These are phyloP conservation scores for Pseudogymnoascus sp. DNA, from an alignment of 2,329 filamentous ascomycete species.

Conservation along the genomic window DNA sequence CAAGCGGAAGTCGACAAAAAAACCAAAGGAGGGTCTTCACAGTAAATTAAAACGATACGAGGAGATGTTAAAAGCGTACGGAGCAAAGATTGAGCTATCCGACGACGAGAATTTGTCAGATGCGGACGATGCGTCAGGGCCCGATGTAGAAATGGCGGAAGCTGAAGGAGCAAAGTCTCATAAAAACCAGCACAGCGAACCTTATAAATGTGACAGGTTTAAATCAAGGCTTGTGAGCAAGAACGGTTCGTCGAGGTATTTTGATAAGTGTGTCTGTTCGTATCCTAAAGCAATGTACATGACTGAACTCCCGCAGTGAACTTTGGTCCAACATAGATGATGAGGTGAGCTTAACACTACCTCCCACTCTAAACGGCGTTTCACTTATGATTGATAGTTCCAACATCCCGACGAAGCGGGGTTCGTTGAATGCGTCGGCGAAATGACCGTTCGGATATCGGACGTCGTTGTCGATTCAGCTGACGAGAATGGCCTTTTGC, in stretches of 20 bases:
- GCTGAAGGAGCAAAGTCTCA: conserved; percentile 9
- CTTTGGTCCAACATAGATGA: conserved; percentile 26
- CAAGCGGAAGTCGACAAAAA: conserved; percentile 21
- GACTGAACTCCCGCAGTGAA: conserved; percentile 15
- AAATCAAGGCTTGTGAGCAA: conserved; percentile 19
- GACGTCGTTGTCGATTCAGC: conserved; percentile 2
- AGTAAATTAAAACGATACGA: conserved; percentile 19
- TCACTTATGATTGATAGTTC: conserved; percentile 13
- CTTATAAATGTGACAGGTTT: conserved; percentile 11
- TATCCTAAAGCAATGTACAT: not conserved
- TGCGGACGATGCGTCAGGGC: conserved; percentile 17
- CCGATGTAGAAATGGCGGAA: conserved; percentile 15
- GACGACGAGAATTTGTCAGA: conserved; percentile 17
- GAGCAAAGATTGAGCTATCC: conserved; percentile 20
- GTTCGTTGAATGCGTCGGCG: conserved; percentile 12
- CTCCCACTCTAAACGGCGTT: not conserved
- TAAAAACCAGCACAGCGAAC: conserved; percentile 3
- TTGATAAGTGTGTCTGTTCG: conserved; percentile 17
- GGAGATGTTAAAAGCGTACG: conserved; percentile 15
- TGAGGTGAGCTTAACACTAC: conserved; percentile 19
- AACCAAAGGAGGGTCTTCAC: conserved; percentile 19
- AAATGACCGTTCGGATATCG: not conserved
- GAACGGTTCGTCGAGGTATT: conserved; percentile 20
- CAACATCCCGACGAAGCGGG: conserved; percentile 17
- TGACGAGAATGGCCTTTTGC: conserved; percentile 14